Conservation (phyloP, 163 green algal species). For the Chlamydomonas reinhardtii region DNA sequence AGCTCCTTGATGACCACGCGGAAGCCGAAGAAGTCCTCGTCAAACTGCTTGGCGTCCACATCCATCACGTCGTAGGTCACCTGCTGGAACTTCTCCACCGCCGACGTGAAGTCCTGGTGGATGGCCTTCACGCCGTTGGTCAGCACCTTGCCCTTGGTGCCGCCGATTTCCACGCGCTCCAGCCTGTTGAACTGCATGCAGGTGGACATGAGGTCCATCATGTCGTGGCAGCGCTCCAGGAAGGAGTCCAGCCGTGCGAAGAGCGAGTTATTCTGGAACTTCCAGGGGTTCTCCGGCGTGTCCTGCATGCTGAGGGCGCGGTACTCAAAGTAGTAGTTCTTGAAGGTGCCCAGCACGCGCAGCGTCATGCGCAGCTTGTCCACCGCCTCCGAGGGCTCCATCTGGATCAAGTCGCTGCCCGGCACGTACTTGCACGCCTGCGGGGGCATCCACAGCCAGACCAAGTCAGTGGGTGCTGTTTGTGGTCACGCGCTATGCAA, state of each 20-base stretch:
- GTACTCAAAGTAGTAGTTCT: conserved; percentile 91
- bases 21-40: conserved; percentile 85
- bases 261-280: conserved; percentile 85
- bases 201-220: conserved; percentile 87
- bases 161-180: conserved; percentile 92
- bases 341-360: conserved; percentile 88
- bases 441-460: background rate
- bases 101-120: conserved; percentile 76
- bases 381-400: conserved; percentile 85
- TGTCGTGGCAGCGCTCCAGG: conserved; percentile 87
- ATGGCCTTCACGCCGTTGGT: conserved; percentile 84
- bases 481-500: too few species aligned
- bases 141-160: conserved; percentile 87
- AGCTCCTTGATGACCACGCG: conserved; percentile 79
- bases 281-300: conserved; percentile 82
- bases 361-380: conserved; percentile 88
- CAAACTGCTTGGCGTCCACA: conserved; percentile 78
- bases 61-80: conserved; percentile 88
- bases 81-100: conserved; percentile 82
- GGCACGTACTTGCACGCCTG: conserved; percentile 84
- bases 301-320: conserved; percentile 65
- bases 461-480: too few species aligned
- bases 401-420: conserved; percentile 83
- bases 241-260: conserved; percentile 89
- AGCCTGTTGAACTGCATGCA: conserved; percentile 89